phyloP scores from a whole-genome alignment of 192 early-diverging fungal genomes.

The Podila clonocystis region DNA sequence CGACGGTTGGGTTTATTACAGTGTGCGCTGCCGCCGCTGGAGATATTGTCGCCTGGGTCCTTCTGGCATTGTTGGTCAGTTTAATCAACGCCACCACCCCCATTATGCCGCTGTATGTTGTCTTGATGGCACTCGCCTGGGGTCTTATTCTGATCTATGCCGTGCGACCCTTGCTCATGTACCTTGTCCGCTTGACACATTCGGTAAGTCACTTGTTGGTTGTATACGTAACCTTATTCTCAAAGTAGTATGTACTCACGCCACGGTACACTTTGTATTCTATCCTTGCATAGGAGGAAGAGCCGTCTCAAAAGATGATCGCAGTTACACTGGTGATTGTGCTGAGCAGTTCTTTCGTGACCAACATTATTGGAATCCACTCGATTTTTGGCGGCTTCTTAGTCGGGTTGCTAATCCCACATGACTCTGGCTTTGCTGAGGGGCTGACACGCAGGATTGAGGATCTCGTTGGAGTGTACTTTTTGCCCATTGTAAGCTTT shows the following conservation, averaged over 20 bases:
- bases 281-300: slow-evolving; percentile 55
- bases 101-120: slow-evolving; percentile 84
- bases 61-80: slow-evolving; percentile 81
- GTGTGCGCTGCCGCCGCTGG: slow-evolving; percentile 71
- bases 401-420: slow-evolving; percentile 83
- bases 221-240: neutral
- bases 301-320: slow-evolving; percentile 66
- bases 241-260: too few relatives aligned
- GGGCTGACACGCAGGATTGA: slow-evolving; percentile 90
- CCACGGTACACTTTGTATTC: neutral
- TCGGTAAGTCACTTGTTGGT: slow-evolving; percentile 36
- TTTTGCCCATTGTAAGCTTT: slow-evolving; percentile 80
- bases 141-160: slow-evolving; percentile 71
- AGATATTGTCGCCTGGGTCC: slow-evolving; percentile 44
- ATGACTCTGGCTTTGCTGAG: slow-evolving; percentile 85
- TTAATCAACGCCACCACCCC: slow-evolving; percentile 77
- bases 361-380: slow-evolving; percentile 86
- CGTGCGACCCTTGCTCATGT: slow-evolving; percentile 69
- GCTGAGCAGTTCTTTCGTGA: slow-evolving; percentile 77
- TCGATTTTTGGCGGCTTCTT: slow-evolving; percentile 93
- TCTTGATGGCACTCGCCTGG: slow-evolving; percentile 75
- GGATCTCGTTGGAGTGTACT: slow-evolving; percentile 83
- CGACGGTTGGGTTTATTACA: slow-evolving; percentile 81
- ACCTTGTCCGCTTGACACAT: slow-evolving; percentile 45
- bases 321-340: slow-evolving; percentile 77